phyloP scores from a whole-genome alignment of 2,329 filamentous ascomycete genomes.

The Hymenoscyphus occultus region DNA sequence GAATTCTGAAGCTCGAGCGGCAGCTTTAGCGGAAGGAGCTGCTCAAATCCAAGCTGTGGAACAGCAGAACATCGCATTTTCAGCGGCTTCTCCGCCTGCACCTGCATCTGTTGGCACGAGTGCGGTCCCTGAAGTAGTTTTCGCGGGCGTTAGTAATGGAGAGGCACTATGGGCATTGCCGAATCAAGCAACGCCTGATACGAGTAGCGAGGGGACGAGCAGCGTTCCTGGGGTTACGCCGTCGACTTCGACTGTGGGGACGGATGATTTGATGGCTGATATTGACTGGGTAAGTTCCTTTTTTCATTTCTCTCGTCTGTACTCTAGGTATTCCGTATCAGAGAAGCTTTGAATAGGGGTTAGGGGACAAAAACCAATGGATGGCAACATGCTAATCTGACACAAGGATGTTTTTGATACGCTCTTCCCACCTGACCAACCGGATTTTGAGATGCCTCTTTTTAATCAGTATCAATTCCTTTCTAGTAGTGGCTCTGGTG shows the following conservation, averaged over 20 bases:
- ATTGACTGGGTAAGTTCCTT: constrained; percentile 62
- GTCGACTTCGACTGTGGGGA: constrained; percentile 3
- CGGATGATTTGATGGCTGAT: constrained; percentile 46
- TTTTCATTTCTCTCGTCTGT: background rate
- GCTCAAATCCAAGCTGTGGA: background rate
- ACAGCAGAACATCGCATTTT: background rate
- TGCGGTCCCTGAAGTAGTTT: constrained; percentile 35
- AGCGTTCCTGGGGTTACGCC: constrained; percentile 22
- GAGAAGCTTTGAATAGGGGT: no score
- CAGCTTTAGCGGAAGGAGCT: background rate
- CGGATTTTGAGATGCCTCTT: constrained; percentile 13
- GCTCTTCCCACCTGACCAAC: constrained; percentile 32
- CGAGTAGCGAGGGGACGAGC: constrained; percentile 44
- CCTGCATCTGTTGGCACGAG: constrained; percentile 16
- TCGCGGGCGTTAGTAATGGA: constrained; percentile 47
- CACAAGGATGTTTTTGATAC: constrained; percentile 34
- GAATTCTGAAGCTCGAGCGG: constrained; percentile 1
- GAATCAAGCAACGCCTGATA: constrained; percentile 42
- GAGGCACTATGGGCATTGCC: constrained; percentile 46
- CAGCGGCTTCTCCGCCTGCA: background rate
- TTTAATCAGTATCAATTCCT: constrained; percentile 12
- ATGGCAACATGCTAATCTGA: constrained; percentile 3
- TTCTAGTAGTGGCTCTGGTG: background rate
- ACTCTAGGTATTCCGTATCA: no score
- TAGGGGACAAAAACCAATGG: background rate